Evolutionary conservation across 306 rosid genomes (phyloP).

Genomic region (Vicia sativa): DNA sequence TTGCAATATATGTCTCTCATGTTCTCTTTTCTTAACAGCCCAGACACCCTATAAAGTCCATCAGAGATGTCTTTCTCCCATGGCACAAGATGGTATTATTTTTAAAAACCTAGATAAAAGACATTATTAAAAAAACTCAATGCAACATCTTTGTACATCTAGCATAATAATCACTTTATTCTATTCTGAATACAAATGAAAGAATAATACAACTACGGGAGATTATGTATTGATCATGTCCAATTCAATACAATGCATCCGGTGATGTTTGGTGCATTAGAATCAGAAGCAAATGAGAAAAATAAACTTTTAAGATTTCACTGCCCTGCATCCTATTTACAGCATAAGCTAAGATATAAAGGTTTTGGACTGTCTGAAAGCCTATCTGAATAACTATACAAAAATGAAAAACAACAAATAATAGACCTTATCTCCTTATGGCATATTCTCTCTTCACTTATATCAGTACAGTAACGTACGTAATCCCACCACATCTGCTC

Average conservation of each 20-base stretch:
- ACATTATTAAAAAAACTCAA: background rate
- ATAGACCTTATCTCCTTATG: background rate
- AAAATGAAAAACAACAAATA: background rate
- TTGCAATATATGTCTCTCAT: background rate
- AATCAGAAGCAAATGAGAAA: background rate
- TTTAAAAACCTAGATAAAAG: conserved; percentile 12
- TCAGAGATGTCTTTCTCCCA: conserved; percentile 4
- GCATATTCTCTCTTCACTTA: conserved; percentile 8
- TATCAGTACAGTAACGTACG: background rate
- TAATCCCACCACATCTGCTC: too few species aligned
- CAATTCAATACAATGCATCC: conserved; percentile 26
- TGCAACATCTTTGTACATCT: conserved; percentile 1
- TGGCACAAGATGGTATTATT: conserved; percentile 2
- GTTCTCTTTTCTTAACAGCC: background rate
- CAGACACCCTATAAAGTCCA: conserved; percentile 28
- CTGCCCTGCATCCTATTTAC: background rate
- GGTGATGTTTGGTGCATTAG: conserved; percentile 3
- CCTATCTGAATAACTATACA: conserved; percentile 14
- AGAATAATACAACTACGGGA: conserved; percentile 14
- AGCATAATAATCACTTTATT: conserved; percentile 15
- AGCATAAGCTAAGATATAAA: conserved; percentile 11
- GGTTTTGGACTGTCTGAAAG: conserved; percentile 3
- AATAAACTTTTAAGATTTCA: conserved; percentile 6
- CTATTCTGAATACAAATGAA: conserved; percentile 13
- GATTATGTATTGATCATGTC: conserved; percentile 2